Evolutionary conservation across 805 yeast species (phyloP).

Genomic region (Candida bentonensis): DNA sequence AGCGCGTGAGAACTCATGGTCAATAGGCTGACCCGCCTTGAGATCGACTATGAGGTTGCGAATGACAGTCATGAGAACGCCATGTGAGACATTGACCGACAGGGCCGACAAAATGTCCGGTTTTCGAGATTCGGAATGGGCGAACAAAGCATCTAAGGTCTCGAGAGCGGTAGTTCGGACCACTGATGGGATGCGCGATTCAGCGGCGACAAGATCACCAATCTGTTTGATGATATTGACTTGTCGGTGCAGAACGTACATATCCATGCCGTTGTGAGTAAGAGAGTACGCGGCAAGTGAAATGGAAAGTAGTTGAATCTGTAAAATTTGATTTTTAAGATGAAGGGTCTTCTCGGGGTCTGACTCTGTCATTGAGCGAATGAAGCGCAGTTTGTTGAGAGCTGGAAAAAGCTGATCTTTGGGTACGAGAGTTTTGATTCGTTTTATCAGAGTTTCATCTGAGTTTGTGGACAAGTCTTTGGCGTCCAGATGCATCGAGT

Average conservation of each 20-base stretch:
- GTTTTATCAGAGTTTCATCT: constrained; percentile 10
- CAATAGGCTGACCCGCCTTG: constrained; percentile 26
- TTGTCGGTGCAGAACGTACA: constrained; percentile 55
- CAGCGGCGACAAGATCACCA: constrained; percentile 62
- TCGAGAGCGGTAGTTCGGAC: constrained; percentile 48
- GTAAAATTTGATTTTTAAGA: constrained; percentile 44
- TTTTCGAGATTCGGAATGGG: constrained; percentile 48
- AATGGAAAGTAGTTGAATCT: constrained; percentile 51
- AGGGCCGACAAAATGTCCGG: constrained; percentile 62
- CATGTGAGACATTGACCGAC: constrained; percentile 82
- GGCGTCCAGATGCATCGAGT: neutral
- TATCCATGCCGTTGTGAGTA: constrained; percentile 42
- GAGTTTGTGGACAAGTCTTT: neutral
- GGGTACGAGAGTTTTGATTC: constrained; percentile 28
- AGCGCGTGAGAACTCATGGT: constrained; percentile 34
- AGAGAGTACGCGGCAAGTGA: constrained; percentile 48
- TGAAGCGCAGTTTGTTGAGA: constrained; percentile 43
- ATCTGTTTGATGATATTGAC: constrained; percentile 55
- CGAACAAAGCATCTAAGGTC: constrained; percentile 55
- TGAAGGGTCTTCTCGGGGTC: constrained; percentile 36
- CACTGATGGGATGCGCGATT: constrained; percentile 36
- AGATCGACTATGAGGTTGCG: constrained; percentile 45
- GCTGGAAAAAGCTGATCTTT: constrained; percentile 50
- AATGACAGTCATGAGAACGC: constrained; percentile 58
- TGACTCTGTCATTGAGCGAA: constrained; percentile 44